Evolutionary conservation across 805 yeast species (phyloP).

Genomic region (Nakazawaea anatomiae): DNA sequence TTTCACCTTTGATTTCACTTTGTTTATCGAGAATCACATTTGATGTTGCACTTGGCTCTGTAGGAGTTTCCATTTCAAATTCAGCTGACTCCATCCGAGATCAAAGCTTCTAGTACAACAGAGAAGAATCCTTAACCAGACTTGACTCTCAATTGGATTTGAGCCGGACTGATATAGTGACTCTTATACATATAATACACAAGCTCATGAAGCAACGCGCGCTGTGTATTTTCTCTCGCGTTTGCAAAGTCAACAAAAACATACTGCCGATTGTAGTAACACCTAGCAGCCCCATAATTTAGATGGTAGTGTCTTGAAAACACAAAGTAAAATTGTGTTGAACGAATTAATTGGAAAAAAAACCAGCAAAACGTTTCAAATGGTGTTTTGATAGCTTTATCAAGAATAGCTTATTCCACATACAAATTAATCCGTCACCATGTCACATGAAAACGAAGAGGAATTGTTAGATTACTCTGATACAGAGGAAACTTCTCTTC

Average conservation of each 20-base stretch:
- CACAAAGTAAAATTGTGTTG: background rate
- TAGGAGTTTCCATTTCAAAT: background rate
- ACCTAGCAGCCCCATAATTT: background rate
- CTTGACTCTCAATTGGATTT: no score
- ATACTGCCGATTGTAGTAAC: background rate
- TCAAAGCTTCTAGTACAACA: no score
- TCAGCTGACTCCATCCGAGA: background rate
- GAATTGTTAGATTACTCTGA: conserved; percentile 98
- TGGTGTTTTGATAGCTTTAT: background rate
- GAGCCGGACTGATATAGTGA: no score
- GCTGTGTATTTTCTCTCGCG: background rate
- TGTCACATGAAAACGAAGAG: conserved; percentile 98
- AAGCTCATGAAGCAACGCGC: background rate
- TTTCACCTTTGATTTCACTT: background rate
- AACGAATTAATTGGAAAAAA: background rate
- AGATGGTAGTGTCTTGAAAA: background rate
- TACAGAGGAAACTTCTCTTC: conserved; percentile 88
- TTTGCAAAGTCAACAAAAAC: background rate
- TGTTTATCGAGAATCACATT: background rate
- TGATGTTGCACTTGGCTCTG: background rate
- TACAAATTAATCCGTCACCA: conserved; percentile 18
- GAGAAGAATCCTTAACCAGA: no score
- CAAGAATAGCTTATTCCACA: background rate
- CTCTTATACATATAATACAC: no score
- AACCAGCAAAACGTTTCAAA: background rate